phyloP scores from a whole-genome alignment of 1,284 basidiomycete species.

The Microbotryum lychnidis-dioicae region DNA sequence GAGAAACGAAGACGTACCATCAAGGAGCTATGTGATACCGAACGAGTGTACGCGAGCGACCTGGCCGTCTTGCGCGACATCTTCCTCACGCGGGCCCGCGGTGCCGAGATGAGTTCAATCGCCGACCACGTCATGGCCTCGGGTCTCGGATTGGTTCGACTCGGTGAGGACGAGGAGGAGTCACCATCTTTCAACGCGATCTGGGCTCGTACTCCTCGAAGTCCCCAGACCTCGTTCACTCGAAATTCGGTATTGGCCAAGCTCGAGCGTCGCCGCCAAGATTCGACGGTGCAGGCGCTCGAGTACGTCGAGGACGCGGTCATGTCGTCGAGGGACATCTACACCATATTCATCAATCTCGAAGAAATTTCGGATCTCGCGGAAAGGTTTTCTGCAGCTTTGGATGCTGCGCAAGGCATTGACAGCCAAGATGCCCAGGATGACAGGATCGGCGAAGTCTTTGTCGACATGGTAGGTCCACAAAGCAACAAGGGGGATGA shows the following conservation, averaged over 20 bases:
- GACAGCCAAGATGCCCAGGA: constrained; percentile 18
- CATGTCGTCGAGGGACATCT: constrained; percentile 38
- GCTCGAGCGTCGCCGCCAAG: not conserved
- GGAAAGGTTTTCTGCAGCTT: constrained; percentile 35
- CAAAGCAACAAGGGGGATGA: not conserved
- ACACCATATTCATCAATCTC: constrained; percentile 41
- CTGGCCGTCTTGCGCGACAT: constrained; percentile 41
- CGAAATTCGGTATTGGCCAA: not conserved
- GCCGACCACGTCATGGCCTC: constrained; percentile 29
- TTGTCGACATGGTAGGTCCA: constrained; percentile 36
- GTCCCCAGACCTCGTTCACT: not conserved
- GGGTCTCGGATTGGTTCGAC: constrained; percentile 21
- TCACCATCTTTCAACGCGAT: no score
- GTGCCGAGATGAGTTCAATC: constrained; percentile 27
- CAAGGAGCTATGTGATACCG: constrained; percentile 39
- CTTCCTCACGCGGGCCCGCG: constrained; percentile 40
- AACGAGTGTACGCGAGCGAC: constrained; percentile 39
- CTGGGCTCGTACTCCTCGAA: not conserved
- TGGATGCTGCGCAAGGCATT: constrained; percentile 34
- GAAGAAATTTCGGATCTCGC: constrained; percentile 40
- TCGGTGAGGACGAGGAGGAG: not conserved
- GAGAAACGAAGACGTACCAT: constrained; percentile 38
- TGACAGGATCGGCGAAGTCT: constrained; percentile 38
- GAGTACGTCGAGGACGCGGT: constrained; percentile 27
- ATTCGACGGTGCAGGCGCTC: not conserved